A percentile compares a stretch with the other conserved stretches of the same genome.
phyloP scores from a whole-genome alignment of 768 basidiomycete species.

The Antrodiella citrinella region DNA sequence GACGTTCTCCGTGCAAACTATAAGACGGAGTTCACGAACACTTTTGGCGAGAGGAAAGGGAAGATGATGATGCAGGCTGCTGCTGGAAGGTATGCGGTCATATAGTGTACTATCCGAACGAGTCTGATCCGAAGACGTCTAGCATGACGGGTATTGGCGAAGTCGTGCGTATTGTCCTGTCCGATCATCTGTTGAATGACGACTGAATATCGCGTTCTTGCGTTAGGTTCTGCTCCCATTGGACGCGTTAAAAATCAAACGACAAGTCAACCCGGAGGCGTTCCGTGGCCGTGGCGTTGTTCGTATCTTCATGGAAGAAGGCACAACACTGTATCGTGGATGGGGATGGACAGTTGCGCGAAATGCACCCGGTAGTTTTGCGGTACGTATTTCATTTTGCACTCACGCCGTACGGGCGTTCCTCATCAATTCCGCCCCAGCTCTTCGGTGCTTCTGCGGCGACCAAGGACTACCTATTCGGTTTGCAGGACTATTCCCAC shows the following conservation, averaged over 20 bases:
- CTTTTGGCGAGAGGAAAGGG: conserved; percentile 91
- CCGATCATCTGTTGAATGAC: too few species aligned
- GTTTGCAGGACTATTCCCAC: conserved; percentile 80
- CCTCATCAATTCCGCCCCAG: conserved; percentile 30
- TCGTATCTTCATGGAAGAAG: conserved; percentile 88
- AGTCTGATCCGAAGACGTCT: neutral
- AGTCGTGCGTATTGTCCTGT: conserved; percentile 49
- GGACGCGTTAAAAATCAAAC: conserved; percentile 96
- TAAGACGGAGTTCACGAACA: conserved; percentile 70
- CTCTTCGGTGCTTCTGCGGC: conserved; percentile 95
- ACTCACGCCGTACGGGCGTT: too few species aligned
- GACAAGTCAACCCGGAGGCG: conserved; percentile 96
- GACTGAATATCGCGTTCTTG: too few species aligned
- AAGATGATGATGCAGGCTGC: conserved; percentile 94
- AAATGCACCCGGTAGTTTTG: conserved; percentile 93
- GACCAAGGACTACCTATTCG: conserved; percentile 90
- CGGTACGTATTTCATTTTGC: conserved; percentile 55
- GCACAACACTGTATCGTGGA: conserved; percentile 86
- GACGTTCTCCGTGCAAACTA: conserved; percentile 81
- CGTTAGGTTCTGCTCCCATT: conserved; percentile 82
- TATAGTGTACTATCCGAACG: neutral
- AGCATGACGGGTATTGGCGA: conserved; percentile 82
- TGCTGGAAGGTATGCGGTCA: conserved; percentile 72
- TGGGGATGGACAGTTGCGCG: conserved; percentile 99
- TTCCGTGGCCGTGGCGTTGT: conserved; percentile 91